These are phyloP conservation scores for Vicia villosa DNA, from an alignment of 306 rosid species.

Conservation along the genomic window DNA sequence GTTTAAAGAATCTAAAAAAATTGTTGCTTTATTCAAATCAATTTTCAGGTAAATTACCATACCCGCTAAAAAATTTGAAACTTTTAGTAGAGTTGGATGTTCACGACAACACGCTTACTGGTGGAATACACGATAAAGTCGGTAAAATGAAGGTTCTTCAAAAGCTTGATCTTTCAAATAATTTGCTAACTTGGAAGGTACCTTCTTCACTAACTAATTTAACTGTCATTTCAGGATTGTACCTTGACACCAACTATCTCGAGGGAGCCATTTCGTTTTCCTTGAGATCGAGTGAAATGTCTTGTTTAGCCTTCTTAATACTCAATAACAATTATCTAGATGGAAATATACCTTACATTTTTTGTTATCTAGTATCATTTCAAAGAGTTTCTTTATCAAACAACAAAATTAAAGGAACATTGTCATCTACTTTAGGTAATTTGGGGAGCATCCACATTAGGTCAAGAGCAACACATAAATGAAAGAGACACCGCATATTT, in stretches of 20 bases:
- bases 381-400: conserved; percentile 54
- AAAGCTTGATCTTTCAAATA: conserved; percentile 64
- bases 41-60: conserved; percentile 52
- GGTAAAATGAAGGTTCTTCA: conserved; percentile 52
- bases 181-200: conserved; percentile 35
- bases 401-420: conserved; percentile 55
- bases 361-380: conserved; percentile 55
- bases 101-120: conserved; percentile 49
- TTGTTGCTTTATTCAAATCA: conserved; percentile 50
- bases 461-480: too few species aligned
- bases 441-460: too few species aligned
- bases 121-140: conserved; percentile 46
- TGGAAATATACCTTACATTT: conserved; percentile 50
- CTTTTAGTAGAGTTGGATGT: conserved; percentile 52
- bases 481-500: too few species aligned
- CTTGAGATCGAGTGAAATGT: conserved; percentile 51
- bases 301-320: conserved; percentile 47
- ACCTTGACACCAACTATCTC: conserved; percentile 33
- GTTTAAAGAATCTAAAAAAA: conserved; percentile 41
- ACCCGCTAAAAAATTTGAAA: conserved; percentile 51
- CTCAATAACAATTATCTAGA: conserved; percentile 53
- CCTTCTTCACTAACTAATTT: conserved; percentile 49
- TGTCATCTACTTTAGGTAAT: conserved; percentile 62
- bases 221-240: conserved; percentile 51
- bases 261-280: conserved; percentile 65